These are phyloP conservation scores for Pisolithus thermaeus DNA, from an alignment of 1,284 basidiomycete genomes.

Conservation along the genomic window DNA sequence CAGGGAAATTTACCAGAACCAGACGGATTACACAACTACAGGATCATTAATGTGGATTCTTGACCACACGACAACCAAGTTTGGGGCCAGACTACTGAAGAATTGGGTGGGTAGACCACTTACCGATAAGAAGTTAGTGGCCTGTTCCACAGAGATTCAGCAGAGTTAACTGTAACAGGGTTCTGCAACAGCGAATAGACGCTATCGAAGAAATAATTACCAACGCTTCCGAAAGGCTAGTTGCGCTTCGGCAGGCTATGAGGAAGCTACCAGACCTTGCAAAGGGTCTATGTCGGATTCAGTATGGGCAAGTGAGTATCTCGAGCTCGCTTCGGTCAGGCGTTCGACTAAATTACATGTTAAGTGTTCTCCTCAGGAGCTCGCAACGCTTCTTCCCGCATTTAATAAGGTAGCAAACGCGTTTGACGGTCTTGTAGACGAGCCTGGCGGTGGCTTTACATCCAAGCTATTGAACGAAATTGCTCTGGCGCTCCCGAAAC, in stretches of 20 bases:
- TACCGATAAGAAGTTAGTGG: slow-evolving; percentile 60
- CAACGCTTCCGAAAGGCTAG: slow-evolving; percentile 51
- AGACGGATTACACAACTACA: slow-evolving; percentile 68
- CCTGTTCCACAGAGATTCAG: neutral
- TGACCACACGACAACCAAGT: slow-evolving; percentile 82
- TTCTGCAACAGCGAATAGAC: slow-evolving; percentile 71
- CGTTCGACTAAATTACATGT: neutral
- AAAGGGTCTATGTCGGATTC: slow-evolving; percentile 82
- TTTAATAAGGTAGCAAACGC: slow-evolving; percentile 70
- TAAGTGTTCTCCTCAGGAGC: slow-evolving; percentile 81
- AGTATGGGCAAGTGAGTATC: slow-evolving; percentile 75
- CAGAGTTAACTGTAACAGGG: slow-evolving; percentile 34
- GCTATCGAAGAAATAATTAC: slow-evolving; percentile 79
- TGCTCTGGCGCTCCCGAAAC: slow-evolving; percentile 60
- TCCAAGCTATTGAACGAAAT: slow-evolving; percentile 70
- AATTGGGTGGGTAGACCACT: slow-evolving; percentile 88
- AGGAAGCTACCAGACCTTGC: slow-evolving; percentile 84
- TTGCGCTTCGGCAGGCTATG: slow-evolving; percentile 65
- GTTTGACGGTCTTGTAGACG: slow-evolving; percentile 47
- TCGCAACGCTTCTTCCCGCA: slow-evolving; percentile 71
- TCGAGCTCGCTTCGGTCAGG: neutral
- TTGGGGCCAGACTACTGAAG: slow-evolving; percentile 80
- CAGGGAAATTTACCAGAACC: slow-evolving; percentile 86
- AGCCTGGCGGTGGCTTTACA: slow-evolving; percentile 49
- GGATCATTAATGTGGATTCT: slow-evolving; percentile 87